These are phyloP conservation scores for Hypoxylon cercidicola DNA, from an alignment of 495 filamentous ascomycete genomes.

Conservation along the genomic window DNA sequence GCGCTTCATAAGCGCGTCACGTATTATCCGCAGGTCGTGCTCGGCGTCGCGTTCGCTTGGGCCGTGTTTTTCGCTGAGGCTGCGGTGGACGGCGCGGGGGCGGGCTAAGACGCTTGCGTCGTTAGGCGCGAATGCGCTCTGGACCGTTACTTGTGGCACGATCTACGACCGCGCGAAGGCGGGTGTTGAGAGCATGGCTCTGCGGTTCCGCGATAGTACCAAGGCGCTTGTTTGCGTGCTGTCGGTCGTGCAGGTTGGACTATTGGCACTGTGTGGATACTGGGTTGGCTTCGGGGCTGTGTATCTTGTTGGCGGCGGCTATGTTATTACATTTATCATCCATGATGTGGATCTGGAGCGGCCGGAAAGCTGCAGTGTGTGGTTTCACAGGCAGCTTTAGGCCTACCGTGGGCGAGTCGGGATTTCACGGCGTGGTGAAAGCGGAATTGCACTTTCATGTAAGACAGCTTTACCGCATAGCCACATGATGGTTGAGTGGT, in stretches of 20 bases:
- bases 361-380: not conserved
- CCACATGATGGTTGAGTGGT: too few relatives aligned
- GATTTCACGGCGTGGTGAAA: too few relatives aligned
- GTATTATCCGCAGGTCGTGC: too few relatives aligned
- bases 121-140: slow-evolving; percentile 23
- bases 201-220: not conserved
- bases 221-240: too few relatives aligned
- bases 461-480: too few relatives aligned
- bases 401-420: not conserved
- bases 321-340: not conserved
- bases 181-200: slow-evolving; percentile 31
- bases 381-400: not conserved
- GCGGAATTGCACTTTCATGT: too few relatives aligned
- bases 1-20: slow-evolving; percentile 1
- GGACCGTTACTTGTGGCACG: slow-evolving; percentile 44
- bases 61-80: too few relatives aligned
- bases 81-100: too few relatives aligned
- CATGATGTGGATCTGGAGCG: not conserved
- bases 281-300: not conserved
- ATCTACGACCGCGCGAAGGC: slow-evolving; percentile 44
- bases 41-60: too few relatives aligned
- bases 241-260: too few relatives aligned
- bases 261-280: not conserved
- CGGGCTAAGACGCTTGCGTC: not conserved
- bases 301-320: not conserved